phyloP scores from a whole-genome alignment of 1,284 basidiomycete genomes.

The Cryptococcus neoformans region DNA sequence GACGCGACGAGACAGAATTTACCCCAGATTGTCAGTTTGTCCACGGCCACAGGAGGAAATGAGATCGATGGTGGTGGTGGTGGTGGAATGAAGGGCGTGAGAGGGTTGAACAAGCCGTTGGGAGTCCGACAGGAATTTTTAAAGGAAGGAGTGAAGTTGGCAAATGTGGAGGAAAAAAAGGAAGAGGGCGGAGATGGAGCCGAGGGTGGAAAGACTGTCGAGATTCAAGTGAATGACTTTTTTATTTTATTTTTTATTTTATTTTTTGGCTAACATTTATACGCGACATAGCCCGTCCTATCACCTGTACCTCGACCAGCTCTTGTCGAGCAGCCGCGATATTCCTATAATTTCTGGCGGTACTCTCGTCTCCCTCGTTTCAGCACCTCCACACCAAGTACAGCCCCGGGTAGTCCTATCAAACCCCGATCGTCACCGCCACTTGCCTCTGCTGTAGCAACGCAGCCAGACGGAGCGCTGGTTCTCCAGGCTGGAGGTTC shows the following conservation, averaged over 20 bases:
- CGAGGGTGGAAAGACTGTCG: background rate
- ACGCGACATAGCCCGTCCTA: conserved; percentile 1
- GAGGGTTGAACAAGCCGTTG: conserved; percentile 29
- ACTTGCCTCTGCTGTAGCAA: background rate
- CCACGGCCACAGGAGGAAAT: conserved; percentile 1
- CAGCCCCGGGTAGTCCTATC: conserved; percentile 12
- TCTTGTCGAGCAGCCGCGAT: conserved; percentile 9
- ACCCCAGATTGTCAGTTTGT: conserved; percentile 32
- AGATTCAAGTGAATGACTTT: conserved; percentile 13
- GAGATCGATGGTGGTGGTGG: background rate
- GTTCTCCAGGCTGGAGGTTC: background rate
- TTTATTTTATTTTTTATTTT: background rate
- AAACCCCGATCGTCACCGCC: conserved; percentile 2
- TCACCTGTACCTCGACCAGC: conserved; percentile 9
- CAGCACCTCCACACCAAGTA: conserved; percentile 15
- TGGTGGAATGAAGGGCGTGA: background rate
- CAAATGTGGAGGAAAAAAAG: background rate
- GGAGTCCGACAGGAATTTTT: conserved; percentile 33
- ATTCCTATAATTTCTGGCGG: conserved; percentile 17
- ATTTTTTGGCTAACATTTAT: background rate
- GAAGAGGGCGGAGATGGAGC: background rate
- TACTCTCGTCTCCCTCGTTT: conserved; percentile 21
- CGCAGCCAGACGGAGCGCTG: background rate
- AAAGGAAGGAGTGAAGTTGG: conserved; percentile 6
- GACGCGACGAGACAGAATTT: conserved; percentile 13